Base-by-base conservation (phyloP, 371 early-diverging fungal genomes). In the Mucor velutinosus region DNA sequence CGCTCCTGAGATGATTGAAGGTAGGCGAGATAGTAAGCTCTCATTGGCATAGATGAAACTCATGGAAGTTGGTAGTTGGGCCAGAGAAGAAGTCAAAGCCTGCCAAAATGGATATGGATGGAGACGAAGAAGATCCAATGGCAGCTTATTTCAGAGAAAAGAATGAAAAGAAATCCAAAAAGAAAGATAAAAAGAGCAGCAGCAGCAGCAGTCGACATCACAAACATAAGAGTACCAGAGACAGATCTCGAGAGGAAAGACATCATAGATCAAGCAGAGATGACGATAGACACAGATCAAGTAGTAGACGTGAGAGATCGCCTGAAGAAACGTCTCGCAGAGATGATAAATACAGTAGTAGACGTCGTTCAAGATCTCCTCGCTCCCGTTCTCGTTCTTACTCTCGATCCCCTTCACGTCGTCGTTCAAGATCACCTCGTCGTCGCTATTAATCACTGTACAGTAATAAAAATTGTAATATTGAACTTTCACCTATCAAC, bases 101-200 rank as follows among this genome's bases (percentile, higher is more conserved):
- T 66, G 67, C 69, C 4, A 67, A 69, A 7, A 80, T 74, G 11
- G 71, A 74, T 25, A 76, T 79, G 10, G 75, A 75, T 25, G 73
- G 89, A n/a, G 93, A 92, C 64, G 82, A 87, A 10, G 94, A 94
- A 66, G 94, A 94, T 65, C 94, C 93, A 1, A 94, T 94, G 94
- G 86, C 90, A 14, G 87, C 74, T 27, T 92, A 87, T 72, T 76
- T 90, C 27, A 78, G 84, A 73, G 78, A 86, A 41, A 85, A 88
- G 62, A 56, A 69, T 19, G 75, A 70, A 30, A 82, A 73, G 64
- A 87, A 90, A 68, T 69, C 68, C 12, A 70, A 70, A 62, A 72
- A 78, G n/a, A 68, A 70, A 12, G 77, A 78, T 17, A 49, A 58
- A 47, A 56, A 29, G 25, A 71, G 74, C 11, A 74, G 63, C 1